A percentile compares a stretch with the other conserved stretches of the same genome.
These are phyloP conservation scores for Aspergillus ellipticus DNA, from an alignment of 495 filamentous ascomycete species.

Conservation along the genomic window DNA sequence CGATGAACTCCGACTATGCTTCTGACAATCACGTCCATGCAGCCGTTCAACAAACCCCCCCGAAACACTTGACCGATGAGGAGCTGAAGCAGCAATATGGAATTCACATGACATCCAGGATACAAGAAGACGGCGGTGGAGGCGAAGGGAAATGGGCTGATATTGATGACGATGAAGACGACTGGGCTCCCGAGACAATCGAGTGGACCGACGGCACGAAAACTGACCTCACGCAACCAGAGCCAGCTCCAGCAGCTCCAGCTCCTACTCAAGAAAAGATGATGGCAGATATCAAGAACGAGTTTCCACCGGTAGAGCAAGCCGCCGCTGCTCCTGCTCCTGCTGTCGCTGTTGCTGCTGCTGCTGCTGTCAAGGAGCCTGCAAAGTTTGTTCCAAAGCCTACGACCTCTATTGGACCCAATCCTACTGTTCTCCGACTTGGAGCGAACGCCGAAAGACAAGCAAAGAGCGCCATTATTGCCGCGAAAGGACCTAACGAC, in stretches of 20 bases:
- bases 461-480: constrained; percentile 52
- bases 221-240: constrained; percentile 65
- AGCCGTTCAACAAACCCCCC: constrained; percentile 74
- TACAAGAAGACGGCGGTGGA: constrained; percentile 75
- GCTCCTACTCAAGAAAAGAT: constrained; percentile 13
- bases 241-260: constrained; percentile 25
- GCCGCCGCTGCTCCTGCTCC: constrained; percentile 3
- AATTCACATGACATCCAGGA: constrained; percentile 90
- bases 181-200: constrained; percentile 94
- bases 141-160: constrained; percentile 96
- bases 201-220: constrained; percentile 98
- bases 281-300: constrained; percentile 27
- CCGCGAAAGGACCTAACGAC: constrained; percentile 65
- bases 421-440: constrained; percentile 50
- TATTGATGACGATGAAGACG: constrained; percentile 97
- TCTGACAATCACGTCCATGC: constrained; percentile 23
- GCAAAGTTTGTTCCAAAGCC: constrained; percentile 41
- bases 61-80: constrained; percentile 94
- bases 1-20: constrained; percentile 1
- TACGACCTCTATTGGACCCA: constrained; percentile 47
- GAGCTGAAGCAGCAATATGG: constrained; percentile 93
- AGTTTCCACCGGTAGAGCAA: constrained; percentile 20
- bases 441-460: constrained; percentile 49
- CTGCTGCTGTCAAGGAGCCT: constrained; percentile 22
- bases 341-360: background rate